Evolutionary conservation across 2,329 filamentous ascomycete species (phyloP), one percentile per base, ranked within the genome.

Genomic region (Zymoseptoria pseudotritici): DNA sequence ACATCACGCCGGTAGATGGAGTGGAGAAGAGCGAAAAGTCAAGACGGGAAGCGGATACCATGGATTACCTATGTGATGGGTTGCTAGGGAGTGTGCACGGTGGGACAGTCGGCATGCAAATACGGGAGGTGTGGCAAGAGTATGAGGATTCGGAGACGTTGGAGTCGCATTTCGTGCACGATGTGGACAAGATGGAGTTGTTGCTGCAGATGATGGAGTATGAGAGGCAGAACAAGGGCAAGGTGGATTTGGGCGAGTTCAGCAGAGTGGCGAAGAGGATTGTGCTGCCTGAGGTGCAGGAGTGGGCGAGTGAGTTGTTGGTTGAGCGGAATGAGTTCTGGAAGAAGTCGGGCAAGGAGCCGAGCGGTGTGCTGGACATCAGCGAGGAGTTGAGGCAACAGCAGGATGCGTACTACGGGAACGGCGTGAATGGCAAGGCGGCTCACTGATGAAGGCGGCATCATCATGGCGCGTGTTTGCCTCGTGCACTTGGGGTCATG

Each of bases 151-250:
- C 86, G 19, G 71, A 87, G 77, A 97, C 94, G 8, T 77, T 87
- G 13, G 93, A 99, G 73, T 90, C 88, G 67, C 81, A 86, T 62
- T 97, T 93, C 65, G 94, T 99, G 51, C 94, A 99, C 74, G 94
- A 99, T 73, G 85, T 99, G 61, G 94, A 99, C 77, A 97, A 97
- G 85, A 86, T 99, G 74, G 94, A 99, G 78, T 79, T 99, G 65
- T 77, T 99, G 62, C 78, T 96, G 71, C 94, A 99, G 79, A 97
- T 97, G 89, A 79, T 96, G 29, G 94, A 99, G 75, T 99, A 99
- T 71, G 94, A 99, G 82, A 87, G 88, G 69, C 77, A 81, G 11
- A 80, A 84, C 55, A 76, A 86, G 58, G 84, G 84, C 26, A 76
- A 78, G 64, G 74, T 91, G 49, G 91, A 97, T 73, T 78, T 99